Evolutionary conservation across 345 rosid species (phyloP), one percentile per base, ranked within the genome.

Genomic region (Gossypium anomalum): DNA sequence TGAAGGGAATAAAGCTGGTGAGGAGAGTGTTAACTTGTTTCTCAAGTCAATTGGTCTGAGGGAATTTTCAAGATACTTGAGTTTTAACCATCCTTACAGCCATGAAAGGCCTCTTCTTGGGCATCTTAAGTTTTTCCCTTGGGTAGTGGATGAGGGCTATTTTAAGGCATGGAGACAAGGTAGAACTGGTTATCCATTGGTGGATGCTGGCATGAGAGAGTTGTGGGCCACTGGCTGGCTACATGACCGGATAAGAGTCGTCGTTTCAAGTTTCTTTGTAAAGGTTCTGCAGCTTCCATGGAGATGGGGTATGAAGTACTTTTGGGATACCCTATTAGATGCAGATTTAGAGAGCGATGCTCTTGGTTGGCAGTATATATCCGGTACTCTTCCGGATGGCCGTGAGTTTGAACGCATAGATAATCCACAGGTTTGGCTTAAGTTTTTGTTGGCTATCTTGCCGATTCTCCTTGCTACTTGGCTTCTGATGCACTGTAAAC

Each of bases 161-260:
- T 94, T 94, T 78, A 94, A 94, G 90, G 97, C 93, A 23, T 94
- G 98, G 98, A 89, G 98, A 79, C 98, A 92, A 86, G 98, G 98
- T 77, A 89, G 94, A 79, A 94, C 98, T 19, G 98, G 98, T 16
- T 94, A 94, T 82, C 98, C 98, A 0, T 73, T 94, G 74, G 98
- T 94, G n/a, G 98, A 94, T 77, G 97, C 98, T 0, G 98, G 98
- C 70, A 94, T 94, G 98, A 86, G 98, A 82, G 98, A 94, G 83
- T 77, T 94, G 80, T 94, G 98, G 98, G 98, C 98, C 72, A 85
- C 97, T 0, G 98, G 98, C 69, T 94, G 98, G 98, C 81, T 94
- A 57, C 98, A 94, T 29, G 98, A 94, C 79, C 92, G 98, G 77
- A 94, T 94, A 79, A 77, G 98, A 78, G 97, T 94, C 2, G 98